Conservation (phyloP, 257 asterid species). For the Scutellaria galericulata region DNA sequence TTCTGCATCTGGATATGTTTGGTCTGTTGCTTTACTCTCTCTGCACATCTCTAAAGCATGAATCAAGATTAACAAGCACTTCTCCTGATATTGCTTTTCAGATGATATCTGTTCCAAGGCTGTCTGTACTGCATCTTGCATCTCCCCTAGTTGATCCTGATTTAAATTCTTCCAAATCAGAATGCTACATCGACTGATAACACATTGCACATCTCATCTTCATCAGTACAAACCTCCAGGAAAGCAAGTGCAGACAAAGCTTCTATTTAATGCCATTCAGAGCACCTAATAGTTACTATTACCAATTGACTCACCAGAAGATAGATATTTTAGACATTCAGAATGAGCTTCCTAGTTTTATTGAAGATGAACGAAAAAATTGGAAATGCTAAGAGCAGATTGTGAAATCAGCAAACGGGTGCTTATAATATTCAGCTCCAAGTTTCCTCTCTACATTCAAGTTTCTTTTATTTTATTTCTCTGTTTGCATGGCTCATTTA, state of each 20-base stretch:
- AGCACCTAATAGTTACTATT: slow-evolving; percentile 25
- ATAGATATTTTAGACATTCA: slow-evolving; percentile 6
- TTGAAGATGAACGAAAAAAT: not conserved
- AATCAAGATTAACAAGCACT: slow-evolving; percentile 68
- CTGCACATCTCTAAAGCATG: slow-evolving; percentile 61
- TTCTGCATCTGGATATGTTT: slow-evolving; percentile 44
- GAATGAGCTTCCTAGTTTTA: not conserved
- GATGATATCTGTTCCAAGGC: slow-evolving; percentile 85
- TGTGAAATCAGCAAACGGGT: not conserved
- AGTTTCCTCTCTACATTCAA: not conserved
- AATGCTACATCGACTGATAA: not conserved
- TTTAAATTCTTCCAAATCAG: slow-evolving; percentile 35
- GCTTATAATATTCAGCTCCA: not conserved
- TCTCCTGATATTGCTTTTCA: slow-evolving; percentile 76
- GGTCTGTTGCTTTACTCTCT: slow-evolving; percentile 47
- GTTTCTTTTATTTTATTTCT: not conserved
- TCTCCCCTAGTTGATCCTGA: slow-evolving; percentile 64
- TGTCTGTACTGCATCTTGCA: slow-evolving; percentile 66
- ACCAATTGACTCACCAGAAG: slow-evolving; percentile 17
- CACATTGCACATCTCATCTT: slow-evolving; percentile 21
- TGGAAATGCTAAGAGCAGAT: slow-evolving; percentile 18
- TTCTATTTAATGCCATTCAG: not conserved
- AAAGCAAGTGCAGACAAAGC: slow-evolving; percentile 17
- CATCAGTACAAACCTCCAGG: slow-evolving; percentile 19
- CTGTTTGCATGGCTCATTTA: slow-evolving; percentile 4